Evolutionary conservation across 2,329 filamentous ascomycete species (phyloP).

Genomic region (Amphichorda felina): DNA sequence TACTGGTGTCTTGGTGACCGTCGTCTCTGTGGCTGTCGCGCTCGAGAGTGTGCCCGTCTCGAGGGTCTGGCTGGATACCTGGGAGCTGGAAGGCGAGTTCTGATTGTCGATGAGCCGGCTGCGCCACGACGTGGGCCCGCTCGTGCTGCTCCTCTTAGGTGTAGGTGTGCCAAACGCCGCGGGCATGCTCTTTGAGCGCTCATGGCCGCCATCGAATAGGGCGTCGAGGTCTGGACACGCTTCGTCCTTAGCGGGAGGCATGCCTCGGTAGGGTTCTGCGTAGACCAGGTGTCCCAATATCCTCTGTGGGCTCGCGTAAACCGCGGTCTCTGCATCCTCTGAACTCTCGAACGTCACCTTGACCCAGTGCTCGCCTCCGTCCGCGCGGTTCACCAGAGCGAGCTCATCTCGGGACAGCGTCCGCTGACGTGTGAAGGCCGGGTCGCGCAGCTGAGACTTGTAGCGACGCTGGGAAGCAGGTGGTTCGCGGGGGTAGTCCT

Average conservation of each 20-base stretch:
- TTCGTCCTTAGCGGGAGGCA: conserved; percentile 52
- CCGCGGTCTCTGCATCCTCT: conserved; percentile 57
- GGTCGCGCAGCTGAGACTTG: conserved; percentile 62
- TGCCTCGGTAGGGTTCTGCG: conserved; percentile 57
- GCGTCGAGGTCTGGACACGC: conserved; percentile 43
- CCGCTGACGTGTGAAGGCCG: conserved; percentile 53
- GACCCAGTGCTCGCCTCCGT: conserved; percentile 85
- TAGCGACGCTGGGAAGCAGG: conserved; percentile 58
- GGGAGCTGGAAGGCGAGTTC: conserved; percentile 29
- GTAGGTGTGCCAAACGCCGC: conserved; percentile 11
- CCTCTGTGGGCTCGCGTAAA: conserved; percentile 58
- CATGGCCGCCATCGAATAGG: conserved; percentile 16
- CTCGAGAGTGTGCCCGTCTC: conserved; percentile 44
- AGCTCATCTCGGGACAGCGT: conserved; percentile 62
- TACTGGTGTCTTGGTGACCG: conserved; percentile 7
- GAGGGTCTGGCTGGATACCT: conserved; percentile 41
- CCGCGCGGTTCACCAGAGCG: conserved; percentile 67
- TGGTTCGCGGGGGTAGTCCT: conserved; percentile 86
- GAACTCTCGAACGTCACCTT: conserved; percentile 71
- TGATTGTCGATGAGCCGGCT: conserved; percentile 23
- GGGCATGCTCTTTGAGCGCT: conserved; percentile 3
- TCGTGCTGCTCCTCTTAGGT: conserved; percentile 14
- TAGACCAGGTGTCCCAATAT: conserved; percentile 60
- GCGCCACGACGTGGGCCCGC: conserved; percentile 20
- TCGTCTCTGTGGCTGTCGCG: conserved; percentile 28